Percentiles rank a stretch among this genome's conserved stretches.
Conservation (phyloP, 2,329 filamentous ascomycete species). For the Ceratocystis smalleyi region DNA sequence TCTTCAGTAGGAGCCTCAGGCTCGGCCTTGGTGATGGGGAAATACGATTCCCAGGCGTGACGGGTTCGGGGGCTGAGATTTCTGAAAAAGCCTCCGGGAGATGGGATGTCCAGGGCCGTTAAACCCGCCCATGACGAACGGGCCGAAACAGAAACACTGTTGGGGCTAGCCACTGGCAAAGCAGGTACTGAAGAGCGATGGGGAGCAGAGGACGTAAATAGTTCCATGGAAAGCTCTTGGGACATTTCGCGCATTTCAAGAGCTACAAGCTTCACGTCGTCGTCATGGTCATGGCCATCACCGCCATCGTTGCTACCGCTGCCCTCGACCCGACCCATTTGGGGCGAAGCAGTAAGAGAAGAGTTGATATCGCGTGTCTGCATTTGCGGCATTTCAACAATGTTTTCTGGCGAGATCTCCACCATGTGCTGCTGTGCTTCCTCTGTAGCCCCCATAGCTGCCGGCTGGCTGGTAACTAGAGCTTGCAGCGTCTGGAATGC, state of each 20-base stretch:
- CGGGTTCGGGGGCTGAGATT: conserved; percentile 61
- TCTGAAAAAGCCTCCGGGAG: conserved; percentile 82
- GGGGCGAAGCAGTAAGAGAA: conserved; percentile 11
- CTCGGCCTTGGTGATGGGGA: not conserved
- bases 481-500: conserved; percentile 62
- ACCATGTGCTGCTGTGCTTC: conserved; percentile 39
- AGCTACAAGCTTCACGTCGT: conserved; percentile 10
- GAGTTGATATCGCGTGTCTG: not conserved
- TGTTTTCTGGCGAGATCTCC: conserved; percentile 20
- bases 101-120: conserved; percentile 74
- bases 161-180: conserved; percentile 20
- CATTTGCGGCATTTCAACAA: conserved; percentile 28
- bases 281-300: conserved; percentile 4
- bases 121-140: conserved; percentile 53
- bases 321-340: not conserved
- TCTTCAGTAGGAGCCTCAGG: conserved; percentile 36
- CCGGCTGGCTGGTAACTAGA: conserved; percentile 37
- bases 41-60: conserved; percentile 55
- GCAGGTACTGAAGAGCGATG: conserved; percentile 36
- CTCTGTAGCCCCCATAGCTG: conserved; percentile 31
- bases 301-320: not conserved
- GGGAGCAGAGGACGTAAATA: conserved; percentile 28
- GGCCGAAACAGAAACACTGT: conserved; percentile 21
- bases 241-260: conserved; percentile 12
- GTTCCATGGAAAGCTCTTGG: conserved; percentile 18